Evolutionary conservation across 2,329 filamentous ascomycete genomes (phyloP).

Genomic region (Trichoderma citrinoviride): DNA sequence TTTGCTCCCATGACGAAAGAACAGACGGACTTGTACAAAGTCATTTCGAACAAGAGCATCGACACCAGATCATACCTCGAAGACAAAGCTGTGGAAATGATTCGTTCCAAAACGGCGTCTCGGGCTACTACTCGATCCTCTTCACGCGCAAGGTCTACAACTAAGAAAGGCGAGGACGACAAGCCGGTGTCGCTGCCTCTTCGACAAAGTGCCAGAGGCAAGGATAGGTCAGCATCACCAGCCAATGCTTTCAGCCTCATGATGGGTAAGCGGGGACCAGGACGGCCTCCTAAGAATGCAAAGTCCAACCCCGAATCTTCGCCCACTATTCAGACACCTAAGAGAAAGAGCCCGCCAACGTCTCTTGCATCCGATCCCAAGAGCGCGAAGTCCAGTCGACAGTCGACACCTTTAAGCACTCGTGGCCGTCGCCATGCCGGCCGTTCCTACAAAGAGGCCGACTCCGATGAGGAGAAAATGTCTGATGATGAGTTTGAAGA

Average conservation of each 20-base stretch:
- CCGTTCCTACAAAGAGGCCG: conserved; percentile 50
- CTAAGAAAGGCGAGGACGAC: not conserved
- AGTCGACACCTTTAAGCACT: conserved; percentile 66
- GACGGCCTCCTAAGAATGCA: conserved; percentile 28
- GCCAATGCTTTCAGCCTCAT: conserved; percentile 53
- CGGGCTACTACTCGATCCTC: conserved; percentile 27
- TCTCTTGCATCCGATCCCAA: conserved; percentile 51
- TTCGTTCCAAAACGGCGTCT: conserved; percentile 40
- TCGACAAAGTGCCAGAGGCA: conserved; percentile 37
- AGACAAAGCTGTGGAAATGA: conserved; percentile 67
- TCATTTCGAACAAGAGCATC: conserved; percentile 54
- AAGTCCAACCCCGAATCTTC: conserved; percentile 28
- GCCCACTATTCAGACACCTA: conserved; percentile 28
- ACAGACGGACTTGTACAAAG: conserved; percentile 84
- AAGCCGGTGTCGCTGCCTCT: conserved; percentile 35
- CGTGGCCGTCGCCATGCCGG: conserved; percentile 52
- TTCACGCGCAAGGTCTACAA: conserved; percentile 32
- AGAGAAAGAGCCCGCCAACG: conserved; percentile 35
- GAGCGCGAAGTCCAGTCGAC: conserved; percentile 69
- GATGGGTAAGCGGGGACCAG: conserved; percentile 46
- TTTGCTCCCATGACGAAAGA: conserved; percentile 89
- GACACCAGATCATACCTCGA: conserved; percentile 76
- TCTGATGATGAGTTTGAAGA: conserved; percentile 84
- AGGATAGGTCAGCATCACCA: conserved; percentile 25
- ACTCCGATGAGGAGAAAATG: conserved; percentile 59